Conservation (phyloP, 2,329 filamentous ascomycete genomes). For the Pezicula carpinea region DNA sequence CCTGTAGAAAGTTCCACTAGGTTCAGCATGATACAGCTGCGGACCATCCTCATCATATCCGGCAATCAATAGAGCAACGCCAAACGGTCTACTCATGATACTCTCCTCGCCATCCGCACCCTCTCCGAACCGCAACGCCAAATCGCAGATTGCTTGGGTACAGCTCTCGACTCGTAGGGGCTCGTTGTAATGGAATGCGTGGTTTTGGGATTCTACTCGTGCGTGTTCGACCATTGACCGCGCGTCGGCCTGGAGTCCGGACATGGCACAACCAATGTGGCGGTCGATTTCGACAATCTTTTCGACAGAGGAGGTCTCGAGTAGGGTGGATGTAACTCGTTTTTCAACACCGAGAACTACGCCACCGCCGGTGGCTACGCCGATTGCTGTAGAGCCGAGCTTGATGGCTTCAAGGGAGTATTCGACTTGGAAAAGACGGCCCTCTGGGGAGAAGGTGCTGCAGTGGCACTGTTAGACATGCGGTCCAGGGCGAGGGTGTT, state of each 20-base stretch:
- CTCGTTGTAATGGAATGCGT: slow-evolving; percentile 98
- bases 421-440: slow-evolving; percentile 99
- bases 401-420: slow-evolving; percentile 99
- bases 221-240: slow-evolving; percentile 98
- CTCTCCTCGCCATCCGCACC: slow-evolving; percentile 96
- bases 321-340: slow-evolving; percentile 93
- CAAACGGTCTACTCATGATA: slow-evolving; percentile 97
- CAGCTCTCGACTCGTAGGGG: slow-evolving; percentile 92
- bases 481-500: slow-evolving; percentile 5
- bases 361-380: slow-evolving; percentile 90
- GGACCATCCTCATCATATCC: slow-evolving; percentile 97
- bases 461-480: slow-evolving; percentile 21
- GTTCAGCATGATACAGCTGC: slow-evolving; percentile 95
- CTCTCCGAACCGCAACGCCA: slow-evolving; percentile 94
- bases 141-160: slow-evolving; percentile 97
- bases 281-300: slow-evolving; percentile 99
- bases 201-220: slow-evolving; percentile 93
- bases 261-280: slow-evolving; percentile 99
- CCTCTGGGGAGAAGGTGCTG: slow-evolving; percentile 99
- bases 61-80: slow-evolving; percentile 92
- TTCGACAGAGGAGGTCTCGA: slow-evolving; percentile 96
- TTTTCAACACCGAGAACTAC: slow-evolving; percentile 98
- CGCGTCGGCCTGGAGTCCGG: slow-evolving; percentile 92
- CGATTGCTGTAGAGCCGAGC: slow-evolving; percentile 96
- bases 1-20: slow-evolving; percentile 96